Conservation (phyloP, 2,329 filamentous ascomycete species). For the Emmonsia crescens region DNA sequence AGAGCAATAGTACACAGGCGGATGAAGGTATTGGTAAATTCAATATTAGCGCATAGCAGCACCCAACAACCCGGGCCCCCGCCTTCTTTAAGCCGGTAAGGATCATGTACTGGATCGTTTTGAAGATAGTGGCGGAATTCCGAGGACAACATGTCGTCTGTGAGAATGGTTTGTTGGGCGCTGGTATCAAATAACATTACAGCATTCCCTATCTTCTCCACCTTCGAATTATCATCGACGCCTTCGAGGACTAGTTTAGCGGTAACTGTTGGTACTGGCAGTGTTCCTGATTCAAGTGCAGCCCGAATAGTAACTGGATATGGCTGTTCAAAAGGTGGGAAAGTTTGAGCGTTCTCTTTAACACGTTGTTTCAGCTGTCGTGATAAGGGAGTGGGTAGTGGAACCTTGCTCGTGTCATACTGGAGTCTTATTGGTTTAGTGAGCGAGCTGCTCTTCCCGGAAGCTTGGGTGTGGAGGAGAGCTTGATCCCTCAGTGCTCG, state of each 20-base stretch:
- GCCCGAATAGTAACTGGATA: background rate
- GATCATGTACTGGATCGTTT: background rate
- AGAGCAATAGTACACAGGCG: background rate
- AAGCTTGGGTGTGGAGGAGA: background rate
- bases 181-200: background rate
- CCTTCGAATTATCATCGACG: background rate
- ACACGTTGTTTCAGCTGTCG: background rate
- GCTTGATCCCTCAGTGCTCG: background rate
- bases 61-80: background rate
- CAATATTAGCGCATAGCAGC: background rate
- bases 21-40: background rate
- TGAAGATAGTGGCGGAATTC: background rate
- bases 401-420: background rate
- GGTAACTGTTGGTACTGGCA: background rate
- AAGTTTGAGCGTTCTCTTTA: background rate
- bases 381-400: background rate
- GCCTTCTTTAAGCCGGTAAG: background rate
- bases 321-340: background rate
- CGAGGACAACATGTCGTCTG: background rate
- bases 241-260: background rate
- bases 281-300: background rate
- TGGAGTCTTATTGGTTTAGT: background rate
- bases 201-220: background rate
- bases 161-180: background rate
- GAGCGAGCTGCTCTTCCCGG: background rate